Evolutionary conservation across 768 basidiomycete genomes (phyloP).

Genomic region (Phlebiopsis gigantea): DNA sequence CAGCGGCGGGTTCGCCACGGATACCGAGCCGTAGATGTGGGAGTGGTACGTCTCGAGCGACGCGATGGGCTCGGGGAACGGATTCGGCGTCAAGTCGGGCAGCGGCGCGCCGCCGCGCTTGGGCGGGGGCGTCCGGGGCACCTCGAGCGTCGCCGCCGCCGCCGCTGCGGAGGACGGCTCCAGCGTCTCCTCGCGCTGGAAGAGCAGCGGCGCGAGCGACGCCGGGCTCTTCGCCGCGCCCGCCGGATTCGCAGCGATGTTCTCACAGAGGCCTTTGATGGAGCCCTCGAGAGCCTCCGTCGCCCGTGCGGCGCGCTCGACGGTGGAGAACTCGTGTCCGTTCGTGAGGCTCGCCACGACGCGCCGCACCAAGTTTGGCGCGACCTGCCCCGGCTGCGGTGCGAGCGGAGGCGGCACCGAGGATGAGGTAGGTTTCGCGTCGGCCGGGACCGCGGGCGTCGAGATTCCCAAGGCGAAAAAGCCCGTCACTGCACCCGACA

Average conservation of each 20-base stretch:
- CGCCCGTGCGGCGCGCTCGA: constrained; percentile 57
- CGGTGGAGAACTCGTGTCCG: constrained; percentile 72
- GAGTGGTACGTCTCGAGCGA: constrained; percentile 56
- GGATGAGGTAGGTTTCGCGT: background rate
- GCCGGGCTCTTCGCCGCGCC: constrained; percentile 6
- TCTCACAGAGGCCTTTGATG: constrained; percentile 69
- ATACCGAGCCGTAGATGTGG: constrained; percentile 54
- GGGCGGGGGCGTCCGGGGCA: constrained; percentile 46
- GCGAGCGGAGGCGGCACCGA: constrained; percentile 39
- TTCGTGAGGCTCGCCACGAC: constrained; percentile 64
- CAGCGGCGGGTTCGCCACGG: constrained; percentile 42
- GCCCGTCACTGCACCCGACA: constrained; percentile 84
- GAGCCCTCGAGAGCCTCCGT: constrained; percentile 68
- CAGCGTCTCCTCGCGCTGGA: constrained; percentile 16
- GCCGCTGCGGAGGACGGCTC: constrained; percentile 18
- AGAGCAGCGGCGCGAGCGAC: constrained; percentile 10
- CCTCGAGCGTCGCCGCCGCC: constrained; percentile 27
- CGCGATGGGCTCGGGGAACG: constrained; percentile 60
- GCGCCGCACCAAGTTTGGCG: constrained; percentile 62
- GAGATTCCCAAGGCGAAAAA: constrained; percentile 71
- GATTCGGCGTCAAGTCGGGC: constrained; percentile 55
- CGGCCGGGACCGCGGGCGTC: constrained; percentile 8
- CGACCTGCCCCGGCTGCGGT: constrained; percentile 56
- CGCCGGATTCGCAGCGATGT: constrained; percentile 30
- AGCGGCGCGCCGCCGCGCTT: constrained; percentile 26